Evolutionary conservation across 495 filamentous ascomycete genomes (phyloP).

Genomic region (Lasiosphaeria ovina): DNA sequence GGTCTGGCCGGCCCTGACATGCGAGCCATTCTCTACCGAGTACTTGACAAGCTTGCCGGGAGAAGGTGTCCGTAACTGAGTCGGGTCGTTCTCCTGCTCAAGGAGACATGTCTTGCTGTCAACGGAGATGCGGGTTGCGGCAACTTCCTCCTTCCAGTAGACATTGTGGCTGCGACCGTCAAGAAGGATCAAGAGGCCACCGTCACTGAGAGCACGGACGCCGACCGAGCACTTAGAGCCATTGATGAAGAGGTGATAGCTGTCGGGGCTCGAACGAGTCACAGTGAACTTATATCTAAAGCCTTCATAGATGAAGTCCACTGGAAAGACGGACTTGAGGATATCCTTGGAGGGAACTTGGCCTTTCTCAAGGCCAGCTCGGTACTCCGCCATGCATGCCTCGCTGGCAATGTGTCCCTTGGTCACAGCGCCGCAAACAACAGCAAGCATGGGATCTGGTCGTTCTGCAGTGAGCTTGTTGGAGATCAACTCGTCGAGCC

Average conservation of each 20-base stretch:
- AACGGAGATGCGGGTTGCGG: conserved; percentile 90
- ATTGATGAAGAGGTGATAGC: conserved; percentile 98
- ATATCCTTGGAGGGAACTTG: conserved; percentile 96
- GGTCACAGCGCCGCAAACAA: conserved; percentile 90
- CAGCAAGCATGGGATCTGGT: conserved; percentile 84
- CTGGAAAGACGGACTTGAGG: conserved; percentile 94
- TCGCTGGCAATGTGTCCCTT: conserved; percentile 95
- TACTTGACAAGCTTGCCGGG: conserved; percentile 99
- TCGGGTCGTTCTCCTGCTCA: conserved; percentile 99
- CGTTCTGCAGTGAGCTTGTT: conserved; percentile 97
- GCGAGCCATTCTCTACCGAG: conserved; percentile 93
- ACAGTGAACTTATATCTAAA: conserved; percentile 97
- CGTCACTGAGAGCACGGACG: conserved; percentile 88
- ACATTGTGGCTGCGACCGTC: conserved; percentile 92
- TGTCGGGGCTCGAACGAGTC: conserved; percentile 86
- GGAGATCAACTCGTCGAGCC: conserved; percentile 97
- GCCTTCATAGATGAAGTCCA: conserved; percentile 99
- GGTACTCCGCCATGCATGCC: conserved; percentile 80
- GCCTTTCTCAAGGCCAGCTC: conserved; percentile 87
- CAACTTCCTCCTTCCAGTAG: conserved; percentile 99
- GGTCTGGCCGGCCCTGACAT: conserved; percentile 87
- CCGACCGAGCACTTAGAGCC: conserved; percentile 95
- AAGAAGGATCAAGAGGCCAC: conserved; percentile 88
- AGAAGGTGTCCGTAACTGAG: conserved; percentile 89
- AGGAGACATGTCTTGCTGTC: conserved; percentile 97